Base-by-base conservation (phyloP, 331 rosid genomes). In the Saraca asoca region DNA sequence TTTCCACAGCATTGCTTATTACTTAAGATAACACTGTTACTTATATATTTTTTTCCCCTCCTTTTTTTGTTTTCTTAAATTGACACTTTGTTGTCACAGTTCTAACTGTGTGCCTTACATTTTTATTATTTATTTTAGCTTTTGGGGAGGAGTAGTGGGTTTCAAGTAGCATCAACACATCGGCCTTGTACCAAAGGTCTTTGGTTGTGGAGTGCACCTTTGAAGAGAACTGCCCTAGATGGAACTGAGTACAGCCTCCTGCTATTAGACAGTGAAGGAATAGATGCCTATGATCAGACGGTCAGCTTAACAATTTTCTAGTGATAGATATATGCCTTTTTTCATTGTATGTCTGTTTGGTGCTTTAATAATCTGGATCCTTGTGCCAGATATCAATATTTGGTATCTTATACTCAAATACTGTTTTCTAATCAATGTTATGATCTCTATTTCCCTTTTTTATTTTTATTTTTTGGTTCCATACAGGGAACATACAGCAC, bases 281-380 rank as follows among this genome's bases (percentile, higher is more conserved):
- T 94, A 71, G 97, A 94, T 77, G 87, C 95, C 59, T 90, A 81
- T 79, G 97, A 94, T 80, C 99, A 94, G 79, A 90, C 99, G 71
- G 99, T 94, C 19, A 58, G 94, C 24, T 51, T 74, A 74, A 51
- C 19, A 57, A 20, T 41, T 57, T 71, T 68, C 34, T 10, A 50
- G 62, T 49, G 50, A 20, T 67, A 20, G 16, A 54, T 29, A 1
- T 14, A 5, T 65, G 38, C 8, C 52, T 54, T 59, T 33, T 57
- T 38, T 29, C 13, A 8, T 37, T 75, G 51, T 67, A 42, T 31
- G 58, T 65, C 58, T 44, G 13, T 24, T 58, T 48, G 38, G 54
- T 64, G 14, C 65, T 38, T 24, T 62, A 41, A 24, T 62, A 41
- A 24, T 39, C 31, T 24, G 31, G 31, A 24, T 24, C 1, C 3